phyloP scores from a whole-genome alignment of 2,329 filamentous ascomycete species.

The Talaromyces verruculosus region DNA sequence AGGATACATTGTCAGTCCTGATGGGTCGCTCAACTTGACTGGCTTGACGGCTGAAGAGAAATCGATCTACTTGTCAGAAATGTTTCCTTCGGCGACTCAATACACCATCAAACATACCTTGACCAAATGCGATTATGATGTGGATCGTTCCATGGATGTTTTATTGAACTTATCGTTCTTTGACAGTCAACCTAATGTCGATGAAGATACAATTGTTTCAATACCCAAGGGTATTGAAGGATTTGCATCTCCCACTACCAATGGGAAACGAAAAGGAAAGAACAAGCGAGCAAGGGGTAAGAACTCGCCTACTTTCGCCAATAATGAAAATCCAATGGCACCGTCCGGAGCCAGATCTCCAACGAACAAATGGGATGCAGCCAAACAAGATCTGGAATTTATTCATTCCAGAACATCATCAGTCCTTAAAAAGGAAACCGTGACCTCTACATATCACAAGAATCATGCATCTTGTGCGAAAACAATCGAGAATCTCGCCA shows the following conservation, averaged over 20 bases:
- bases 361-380: constrained; percentile 60
- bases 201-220: constrained; percentile 44
- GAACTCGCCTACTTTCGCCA: constrained; percentile 21
- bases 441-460: constrained; percentile 60
- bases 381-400: constrained; percentile 60
- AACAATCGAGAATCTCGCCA: constrained; percentile 58
- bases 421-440: constrained; percentile 46
- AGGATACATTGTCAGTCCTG: constrained; percentile 30
- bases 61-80: constrained; percentile 60
- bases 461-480: constrained; percentile 56
- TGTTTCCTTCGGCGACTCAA: constrained; percentile 69
- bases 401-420: constrained; percentile 54
- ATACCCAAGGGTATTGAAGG: constrained; percentile 75
- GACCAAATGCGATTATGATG: constrained; percentile 65
- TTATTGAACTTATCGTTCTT: constrained; percentile 78
- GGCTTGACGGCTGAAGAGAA: constrained; percentile 57
- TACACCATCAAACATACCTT: constrained; percentile 67
- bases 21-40: constrained; percentile 32
- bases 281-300: constrained; percentile 20
- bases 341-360: constrained; percentile 21
- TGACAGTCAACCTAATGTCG: constrained; percentile 61
- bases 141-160: constrained; percentile 72
- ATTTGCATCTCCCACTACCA: constrained; percentile 60
- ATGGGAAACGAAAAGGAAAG: constrained; percentile 34
- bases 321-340: constrained; percentile 12